Conservation (phyloP, 257 asterid genomes). For the Petunia axillaris region DNA sequence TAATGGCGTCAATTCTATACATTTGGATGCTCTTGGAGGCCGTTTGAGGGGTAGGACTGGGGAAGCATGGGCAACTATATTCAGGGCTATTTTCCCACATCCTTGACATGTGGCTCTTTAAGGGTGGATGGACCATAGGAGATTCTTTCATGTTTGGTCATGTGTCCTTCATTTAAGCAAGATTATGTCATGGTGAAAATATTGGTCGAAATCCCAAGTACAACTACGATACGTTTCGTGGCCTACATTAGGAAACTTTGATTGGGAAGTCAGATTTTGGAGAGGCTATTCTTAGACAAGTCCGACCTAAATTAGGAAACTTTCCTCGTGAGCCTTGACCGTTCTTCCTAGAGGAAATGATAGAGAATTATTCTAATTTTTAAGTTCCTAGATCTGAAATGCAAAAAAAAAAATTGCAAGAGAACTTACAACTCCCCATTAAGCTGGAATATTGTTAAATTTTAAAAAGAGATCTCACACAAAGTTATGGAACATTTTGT, state of each 20-base stretch:
- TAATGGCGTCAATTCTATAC: not conserved
- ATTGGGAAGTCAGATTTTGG: not conserved
- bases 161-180: not conserved
- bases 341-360: not conserved
- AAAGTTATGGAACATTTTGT: not conserved
- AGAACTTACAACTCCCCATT: no score
- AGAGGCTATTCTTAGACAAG: slow-evolving; percentile 1
- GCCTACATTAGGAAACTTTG: not conserved
- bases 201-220: not conserved
- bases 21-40: no score
- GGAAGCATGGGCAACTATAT: not conserved
- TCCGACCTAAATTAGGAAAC: slow-evolving; percentile 20
- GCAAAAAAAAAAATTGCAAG: no score
- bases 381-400: no score
- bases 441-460: not conserved
- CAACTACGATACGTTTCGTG: not conserved
- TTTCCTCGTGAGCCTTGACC: not conserved
- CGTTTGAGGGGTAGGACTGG: not conserved
- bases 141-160: not conserved
- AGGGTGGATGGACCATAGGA: not conserved
- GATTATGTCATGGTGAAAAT: not conserved
- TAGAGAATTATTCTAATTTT: not conserved
- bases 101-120: slow-evolving; percentile 1
- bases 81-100: not conserved
- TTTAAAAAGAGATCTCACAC: not conserved